Evolutionary conservation across 805 yeast genomes (phyloP).

Genomic region (Jamesozyma lodderae): DNA sequence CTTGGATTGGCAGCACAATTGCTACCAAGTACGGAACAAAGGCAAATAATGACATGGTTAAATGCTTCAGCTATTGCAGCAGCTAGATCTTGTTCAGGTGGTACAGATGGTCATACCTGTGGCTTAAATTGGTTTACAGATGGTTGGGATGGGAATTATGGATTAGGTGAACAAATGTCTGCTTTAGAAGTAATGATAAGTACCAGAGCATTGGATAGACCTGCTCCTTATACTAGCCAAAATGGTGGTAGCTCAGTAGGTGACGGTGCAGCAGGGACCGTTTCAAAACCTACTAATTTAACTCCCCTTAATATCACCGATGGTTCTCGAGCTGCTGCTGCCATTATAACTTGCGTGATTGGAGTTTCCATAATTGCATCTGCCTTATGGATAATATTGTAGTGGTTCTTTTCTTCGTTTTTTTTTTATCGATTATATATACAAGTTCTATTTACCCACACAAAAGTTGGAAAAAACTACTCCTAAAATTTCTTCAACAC

Average conservation of each 20-base stretch:
- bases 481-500: conserved; percentile 83
- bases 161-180: conserved; percentile 83
- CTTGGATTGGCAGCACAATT: conserved; percentile 63
- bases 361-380: conserved; percentile 36
- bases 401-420: background rate
- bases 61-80: conserved; percentile 56
- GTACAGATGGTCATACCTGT: conserved; percentile 78
- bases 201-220: conserved; percentile 27
- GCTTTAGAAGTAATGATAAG: conserved; percentile 59
- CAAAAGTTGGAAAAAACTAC: conserved; percentile 89
- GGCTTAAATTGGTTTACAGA: conserved; percentile 61
- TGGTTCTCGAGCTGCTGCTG: conserved; percentile 56
- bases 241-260: conserved; percentile 66
- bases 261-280: conserved; percentile 57
- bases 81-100: conserved; percentile 77
- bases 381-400: conserved; percentile 36
- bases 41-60: conserved; percentile 28
- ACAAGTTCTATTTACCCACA: conserved; percentile 63
- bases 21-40: conserved; percentile 41
- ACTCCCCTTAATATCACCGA: conserved; percentile 34
- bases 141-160: conserved; percentile 65
- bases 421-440: background rate
- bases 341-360: conserved; percentile 49
- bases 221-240: conserved; percentile 51
- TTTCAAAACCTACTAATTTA: conserved; percentile 27